phyloP scores from a whole-genome alignment of 2,329 filamentous ascomycete species.

The Cladosporium sp. region DNA sequence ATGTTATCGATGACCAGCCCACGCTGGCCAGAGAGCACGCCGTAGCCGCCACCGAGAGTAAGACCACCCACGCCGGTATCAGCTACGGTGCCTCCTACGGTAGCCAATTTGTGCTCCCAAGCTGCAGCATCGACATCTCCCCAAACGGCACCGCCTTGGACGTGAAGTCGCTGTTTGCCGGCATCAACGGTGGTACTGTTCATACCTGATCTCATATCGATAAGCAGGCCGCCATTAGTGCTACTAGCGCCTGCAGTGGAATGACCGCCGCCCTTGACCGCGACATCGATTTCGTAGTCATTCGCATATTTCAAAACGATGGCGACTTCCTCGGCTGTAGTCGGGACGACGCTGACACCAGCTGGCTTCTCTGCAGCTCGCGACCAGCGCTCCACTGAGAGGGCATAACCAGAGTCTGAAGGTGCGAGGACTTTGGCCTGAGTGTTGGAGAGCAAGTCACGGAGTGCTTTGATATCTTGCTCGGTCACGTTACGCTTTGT shows the following conservation, averaged over 20 bases:
- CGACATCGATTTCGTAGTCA: conserved; percentile 45
- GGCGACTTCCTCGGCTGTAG: conserved; percentile 38
- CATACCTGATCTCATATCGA: conserved; percentile 51
- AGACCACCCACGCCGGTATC: conserved; percentile 59
- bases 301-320: conserved; percentile 44
- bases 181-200: conserved; percentile 47
- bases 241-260: conserved; percentile 51
- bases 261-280: conserved; percentile 55
- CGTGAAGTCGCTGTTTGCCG: conserved; percentile 28
- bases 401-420: conserved; percentile 17
- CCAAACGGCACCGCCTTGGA: conserved; percentile 25
- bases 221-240: conserved; percentile 50
- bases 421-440: conserved; percentile 16
- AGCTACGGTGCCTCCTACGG: conserved; percentile 59
- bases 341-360: conserved; percentile 44
- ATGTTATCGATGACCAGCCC: conserved; percentile 54
- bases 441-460: conserved; percentile 15
- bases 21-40: conserved; percentile 49
- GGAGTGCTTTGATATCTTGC: conserved; percentile 18
- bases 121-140: conserved; percentile 43
- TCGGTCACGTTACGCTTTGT: conserved; percentile 7
- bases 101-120: conserved; percentile 50
- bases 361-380: conserved; percentile 26
- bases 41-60: conserved; percentile 18
- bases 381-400: conserved; percentile 23